Evolutionary conservation across 306 rosid species (phyloP), one percentile per base, ranked within the genome.

Genomic region (Fragaria nilgerrensis): DNA sequence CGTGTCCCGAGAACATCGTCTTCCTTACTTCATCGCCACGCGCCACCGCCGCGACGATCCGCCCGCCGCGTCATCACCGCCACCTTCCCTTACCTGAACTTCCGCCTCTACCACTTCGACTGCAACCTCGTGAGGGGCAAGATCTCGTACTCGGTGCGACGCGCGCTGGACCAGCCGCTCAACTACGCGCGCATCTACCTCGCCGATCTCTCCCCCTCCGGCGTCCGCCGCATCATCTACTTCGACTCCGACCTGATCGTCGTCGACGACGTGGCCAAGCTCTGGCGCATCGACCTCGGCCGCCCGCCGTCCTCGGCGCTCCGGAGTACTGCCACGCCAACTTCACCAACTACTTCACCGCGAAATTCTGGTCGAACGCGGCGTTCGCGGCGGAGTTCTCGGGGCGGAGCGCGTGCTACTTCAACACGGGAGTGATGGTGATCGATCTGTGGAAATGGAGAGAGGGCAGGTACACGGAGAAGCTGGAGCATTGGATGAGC

Each of bases 371-470:
- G 98, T 84, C 89, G 4, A 86, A 86, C 67, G 81, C 88, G 65
- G 34, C 2, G 3, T 80, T 86, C 34, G 83, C 94, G 81, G 83
- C 89, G 81, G 81, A 86, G 83, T 80, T 94, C 68, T 22, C 53
- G 45, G 88, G 91, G 5, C 87, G 92, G 41, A 82, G 14, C 5
- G 82, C 97, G 8, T 93, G 96, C 59, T 93, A 93, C 48, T 94
- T 94, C 87, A 94, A 94, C 89, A 94, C 97, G 0, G 98, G 98
- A 3, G 98, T 94, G 22, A 94, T 94, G 98, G 98, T 94, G 69
- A 94, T 94, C 66, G 97, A 94, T 82, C 73, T 94, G 45, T 74
- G 79, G 86, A 91, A 86, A 61, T 94, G 98, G 98, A 85, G 98
- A 53, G 90, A 87, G 34, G 97, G 98, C 0, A 70, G 22, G 37